phyloP scores from a whole-genome alignment of 2,329 filamentous ascomycete genomes.

The Xylaria sp. region DNA sequence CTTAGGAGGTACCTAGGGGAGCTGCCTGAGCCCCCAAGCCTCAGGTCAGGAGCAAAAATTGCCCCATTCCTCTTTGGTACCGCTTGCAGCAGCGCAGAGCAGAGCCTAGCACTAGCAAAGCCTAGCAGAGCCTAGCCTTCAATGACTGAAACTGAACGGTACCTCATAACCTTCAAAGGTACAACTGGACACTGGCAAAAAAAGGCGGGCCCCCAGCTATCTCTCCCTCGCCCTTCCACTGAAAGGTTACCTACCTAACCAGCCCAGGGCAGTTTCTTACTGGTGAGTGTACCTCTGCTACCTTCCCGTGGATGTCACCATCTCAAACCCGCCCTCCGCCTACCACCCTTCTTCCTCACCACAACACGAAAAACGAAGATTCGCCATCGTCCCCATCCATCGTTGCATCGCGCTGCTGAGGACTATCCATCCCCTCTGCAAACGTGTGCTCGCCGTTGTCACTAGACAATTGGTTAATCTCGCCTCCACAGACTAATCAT shows the following conservation, averaged over 20 bases:
- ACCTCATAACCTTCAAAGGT: too few relatives aligned
- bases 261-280: slow-evolving; percentile 9
- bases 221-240: background rate
- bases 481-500: slow-evolving; percentile 16
- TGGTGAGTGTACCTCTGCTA: slow-evolving; percentile 13
- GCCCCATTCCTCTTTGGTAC: slow-evolving; percentile 21
- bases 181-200: slow-evolving; percentile 4
- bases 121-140: slow-evolving; percentile 6
- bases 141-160: background rate
- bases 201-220: slow-evolving; percentile 9
- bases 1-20: background rate
- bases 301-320: slow-evolving; percentile 9
- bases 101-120: slow-evolving; percentile 3
- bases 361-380: slow-evolving; percentile 15
- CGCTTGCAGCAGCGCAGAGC: slow-evolving; percentile 17
- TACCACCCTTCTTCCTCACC: slow-evolving; percentile 9
- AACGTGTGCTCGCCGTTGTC: slow-evolving; percentile 27
- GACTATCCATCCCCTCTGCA: slow-evolving; percentile 16
- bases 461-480: slow-evolving; percentile 29
- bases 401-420: slow-evolving; percentile 18
- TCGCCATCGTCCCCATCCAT: slow-evolving; percentile 13
- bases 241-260: background rate
- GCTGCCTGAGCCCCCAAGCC: slow-evolving; percentile 13
- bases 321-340: slow-evolving; percentile 13
- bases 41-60: slow-evolving; percentile 13